Evolutionary conservation across 2,329 filamentous ascomycete species (phyloP).

Genomic region (Colletotrichum liaoningense): DNA sequence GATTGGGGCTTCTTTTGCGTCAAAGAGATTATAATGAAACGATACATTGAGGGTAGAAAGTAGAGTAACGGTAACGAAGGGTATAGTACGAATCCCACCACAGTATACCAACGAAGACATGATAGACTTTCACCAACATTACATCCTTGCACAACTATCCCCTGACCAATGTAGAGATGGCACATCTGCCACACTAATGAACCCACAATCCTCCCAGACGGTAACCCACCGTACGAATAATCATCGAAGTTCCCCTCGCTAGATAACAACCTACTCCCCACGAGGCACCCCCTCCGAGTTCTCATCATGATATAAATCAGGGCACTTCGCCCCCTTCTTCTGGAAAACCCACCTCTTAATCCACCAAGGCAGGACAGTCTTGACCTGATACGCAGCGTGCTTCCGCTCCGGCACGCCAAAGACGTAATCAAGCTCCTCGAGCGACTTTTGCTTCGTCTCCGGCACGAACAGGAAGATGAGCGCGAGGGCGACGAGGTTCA

Average conservation of each 20-base stretch:
- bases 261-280: not conserved
- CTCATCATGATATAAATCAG: slow-evolving; percentile 40
- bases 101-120: not conserved
- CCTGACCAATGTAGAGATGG: too few relatives aligned
- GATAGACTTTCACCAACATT: not conserved
- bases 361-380: slow-evolving; percentile 70
- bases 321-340: slow-evolving; percentile 49
- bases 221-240: too few relatives aligned
- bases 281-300: not conserved
- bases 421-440: slow-evolving; percentile 69
- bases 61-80: not conserved
- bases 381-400: slow-evolving; percentile 68
- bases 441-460: slow-evolving; percentile 62
- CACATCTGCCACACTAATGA: not conserved
- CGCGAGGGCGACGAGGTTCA: slow-evolving; percentile 57
- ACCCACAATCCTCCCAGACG: not conserved
- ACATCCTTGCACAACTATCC: not conserved
- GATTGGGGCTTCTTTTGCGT: too few relatives aligned
- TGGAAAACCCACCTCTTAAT: slow-evolving; percentile 67
- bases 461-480: slow-evolving; percentile 62
- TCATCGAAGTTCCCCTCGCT: too few relatives aligned
- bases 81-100: not conserved
- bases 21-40: not conserved
- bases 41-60: not conserved
- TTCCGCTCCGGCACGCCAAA: slow-evolving; percentile 69